Evolutionary conservation across 139 green algal species (phyloP).

Genomic region (Chlamydomonas sp.): DNA sequence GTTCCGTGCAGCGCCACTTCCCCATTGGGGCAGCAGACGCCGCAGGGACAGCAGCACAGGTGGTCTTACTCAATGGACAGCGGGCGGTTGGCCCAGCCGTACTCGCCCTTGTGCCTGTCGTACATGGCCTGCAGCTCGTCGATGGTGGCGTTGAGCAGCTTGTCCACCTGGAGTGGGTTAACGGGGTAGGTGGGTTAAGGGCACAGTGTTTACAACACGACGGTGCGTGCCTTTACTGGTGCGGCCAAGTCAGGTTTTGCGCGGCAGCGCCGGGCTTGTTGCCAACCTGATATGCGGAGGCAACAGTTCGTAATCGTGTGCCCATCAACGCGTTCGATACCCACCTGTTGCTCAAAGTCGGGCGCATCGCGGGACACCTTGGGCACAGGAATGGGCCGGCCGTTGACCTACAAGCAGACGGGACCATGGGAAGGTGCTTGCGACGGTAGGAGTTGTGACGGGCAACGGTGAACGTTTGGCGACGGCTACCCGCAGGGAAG

Average conservation of each 20-base stretch:
- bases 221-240: background rate
- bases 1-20: too few species aligned
- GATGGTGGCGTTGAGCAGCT: constrained; percentile 23
- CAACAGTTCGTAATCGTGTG: background rate
- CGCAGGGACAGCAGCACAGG: too few species aligned
- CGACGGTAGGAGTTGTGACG: too few species aligned
- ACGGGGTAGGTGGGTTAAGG: background rate
- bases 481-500: too few species aligned
- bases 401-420: constrained; percentile 15
- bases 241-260: background rate
- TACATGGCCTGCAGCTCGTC: constrained; percentile 40
- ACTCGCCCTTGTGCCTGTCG: constrained; percentile 51
- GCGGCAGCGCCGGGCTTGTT: too few species aligned
- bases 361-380: constrained; percentile 36
- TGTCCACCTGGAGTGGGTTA: constrained; percentile 22
- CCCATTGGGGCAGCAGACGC: too few species aligned
- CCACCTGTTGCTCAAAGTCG: constrained; percentile 30
- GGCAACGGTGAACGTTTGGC: too few species aligned
- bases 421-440: too few species aligned
- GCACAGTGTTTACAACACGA: background rate
- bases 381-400: constrained; percentile 38
- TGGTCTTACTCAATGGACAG: constrained; percentile 50
- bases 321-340: background rate
- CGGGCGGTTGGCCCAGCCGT: constrained; percentile 53
- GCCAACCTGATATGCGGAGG: too few species aligned